Evolutionary conservation across 2,329 filamentous ascomycete genomes (phyloP).

Genomic region (Polychaeton citri): DNA sequence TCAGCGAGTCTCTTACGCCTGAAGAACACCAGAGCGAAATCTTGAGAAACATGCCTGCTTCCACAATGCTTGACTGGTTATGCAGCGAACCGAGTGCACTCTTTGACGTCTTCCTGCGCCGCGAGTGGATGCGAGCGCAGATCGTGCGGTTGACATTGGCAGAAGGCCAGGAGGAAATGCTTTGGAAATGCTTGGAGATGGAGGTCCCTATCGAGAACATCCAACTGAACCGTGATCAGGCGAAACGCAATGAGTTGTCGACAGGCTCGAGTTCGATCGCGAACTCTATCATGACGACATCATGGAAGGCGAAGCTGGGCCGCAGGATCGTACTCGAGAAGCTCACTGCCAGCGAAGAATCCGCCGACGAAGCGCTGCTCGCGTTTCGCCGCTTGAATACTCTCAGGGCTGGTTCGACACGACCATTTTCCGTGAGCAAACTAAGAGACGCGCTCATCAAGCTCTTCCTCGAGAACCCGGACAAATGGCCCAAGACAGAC

Average conservation of each 20-base stretch:
- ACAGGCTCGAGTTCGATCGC: too few species aligned
- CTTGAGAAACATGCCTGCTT: constrained; percentile 12
- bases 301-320: background rate
- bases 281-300: background rate
- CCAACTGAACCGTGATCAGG: background rate
- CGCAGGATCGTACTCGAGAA: background rate
- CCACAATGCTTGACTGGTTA: constrained; percentile 17
- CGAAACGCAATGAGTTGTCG: too few species aligned
- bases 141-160: constrained; percentile 13
- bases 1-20: constrained; percentile 7
- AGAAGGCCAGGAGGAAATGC: constrained; percentile 14
- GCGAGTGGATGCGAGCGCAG: constrained; percentile 8
- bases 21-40: constrained; percentile 5
- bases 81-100: constrained; percentile 10
- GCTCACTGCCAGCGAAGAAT: background rate
- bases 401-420: background rate
- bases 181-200: constrained; percentile 18
- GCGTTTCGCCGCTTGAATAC: background rate
- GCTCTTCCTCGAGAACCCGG: background rate
- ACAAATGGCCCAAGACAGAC: background rate
- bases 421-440: background rate
- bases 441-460: background rate
- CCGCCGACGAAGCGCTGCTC: background rate
- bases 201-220: background rate
- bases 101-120: constrained; percentile 9